These are phyloP conservation scores for Verticillium longisporum DNA, from an alignment of 2,329 filamentous ascomycete species.

Conservation along the genomic window DNA sequence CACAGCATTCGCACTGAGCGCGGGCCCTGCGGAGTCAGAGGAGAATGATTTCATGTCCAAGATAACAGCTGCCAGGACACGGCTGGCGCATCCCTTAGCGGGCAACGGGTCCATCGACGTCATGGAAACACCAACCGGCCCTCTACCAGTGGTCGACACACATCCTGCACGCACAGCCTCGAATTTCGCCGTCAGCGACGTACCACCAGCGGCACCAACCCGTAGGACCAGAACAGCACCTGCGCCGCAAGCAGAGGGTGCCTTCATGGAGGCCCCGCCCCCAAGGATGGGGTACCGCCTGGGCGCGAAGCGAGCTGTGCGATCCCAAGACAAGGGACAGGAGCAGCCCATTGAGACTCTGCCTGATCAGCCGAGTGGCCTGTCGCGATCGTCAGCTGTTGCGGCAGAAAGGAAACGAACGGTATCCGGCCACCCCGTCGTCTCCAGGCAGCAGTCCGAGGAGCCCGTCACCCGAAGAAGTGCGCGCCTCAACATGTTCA, in stretches of 20 bases:
- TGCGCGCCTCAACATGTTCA: conserved; percentile 62
- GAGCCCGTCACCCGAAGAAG: conserved; percentile 66
- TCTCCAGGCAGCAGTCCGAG: conserved; percentile 40
- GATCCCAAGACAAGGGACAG: conserved; percentile 27
- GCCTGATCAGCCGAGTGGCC: conserved; percentile 31
- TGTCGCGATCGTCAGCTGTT: conserved; percentile 33
- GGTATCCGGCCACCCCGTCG: conserved; percentile 74
- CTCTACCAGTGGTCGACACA: conserved; percentile 32
- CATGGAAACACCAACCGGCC: conserved; percentile 56
- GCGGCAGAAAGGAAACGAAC: conserved; percentile 75
- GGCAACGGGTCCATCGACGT: conserved; percentile 40
- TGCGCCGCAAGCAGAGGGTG: conserved; percentile 37
- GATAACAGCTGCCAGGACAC: conserved; percentile 44
- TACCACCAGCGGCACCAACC: conserved; percentile 38
- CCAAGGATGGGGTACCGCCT: conserved; percentile 53
- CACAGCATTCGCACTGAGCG: conserved; percentile 27
- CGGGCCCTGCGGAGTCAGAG: conserved; percentile 32
- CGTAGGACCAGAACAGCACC: conserved; percentile 45
- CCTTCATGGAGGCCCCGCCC: conserved; percentile 50
- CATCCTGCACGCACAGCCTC: conserved; percentile 19
- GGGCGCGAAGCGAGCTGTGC: conserved; percentile 34
- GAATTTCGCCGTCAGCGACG: conserved; percentile 29
- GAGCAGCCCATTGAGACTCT: conserved; percentile 28
- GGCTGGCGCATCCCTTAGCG: conserved; percentile 29
- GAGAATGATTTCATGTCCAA: conserved; percentile 51